These are phyloP conservation scores for Aspergillus taichungensis DNA, from an alignment of 495 filamentous ascomycete genomes.

Conservation along the genomic window DNA sequence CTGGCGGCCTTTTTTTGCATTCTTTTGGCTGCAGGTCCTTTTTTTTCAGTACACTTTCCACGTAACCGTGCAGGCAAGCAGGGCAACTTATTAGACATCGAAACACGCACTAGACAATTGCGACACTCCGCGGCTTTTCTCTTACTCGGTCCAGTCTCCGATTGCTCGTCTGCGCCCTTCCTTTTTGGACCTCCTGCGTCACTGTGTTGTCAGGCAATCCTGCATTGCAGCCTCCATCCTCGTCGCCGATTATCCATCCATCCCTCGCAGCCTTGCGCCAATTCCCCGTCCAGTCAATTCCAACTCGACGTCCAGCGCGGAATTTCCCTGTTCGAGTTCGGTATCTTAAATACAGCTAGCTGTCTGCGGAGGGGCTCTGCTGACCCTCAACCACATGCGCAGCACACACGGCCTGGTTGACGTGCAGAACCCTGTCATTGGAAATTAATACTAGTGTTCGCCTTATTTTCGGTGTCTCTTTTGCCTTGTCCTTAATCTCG, in stretches of 20 bases:
- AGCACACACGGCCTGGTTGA: slow-evolving; percentile 11
- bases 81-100: slow-evolving; percentile 19
- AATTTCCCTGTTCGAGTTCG: slow-evolving; percentile 11
- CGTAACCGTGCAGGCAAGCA: slow-evolving; percentile 36
- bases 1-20: slow-evolving; percentile 15
- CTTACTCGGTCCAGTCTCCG: slow-evolving; percentile 25
- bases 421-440: slow-evolving; percentile 10
- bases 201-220: slow-evolving; percentile 35
- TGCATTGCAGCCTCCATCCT: slow-evolving; percentile 17
- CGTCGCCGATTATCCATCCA: slow-evolving; percentile 10
- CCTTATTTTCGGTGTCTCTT: too few relatives aligned
- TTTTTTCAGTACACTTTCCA: slow-evolving; percentile 32
- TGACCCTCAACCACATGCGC: slow-evolving; percentile 19
- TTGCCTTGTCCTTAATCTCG: too few relatives aligned
- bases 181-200: slow-evolving; percentile 37
- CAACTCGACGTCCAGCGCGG: too few relatives aligned
- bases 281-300: not conserved
- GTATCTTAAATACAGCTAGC: slow-evolving; percentile 4
- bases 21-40: slow-evolving; percentile 22
- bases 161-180: slow-evolving; percentile 27
- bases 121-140: slow-evolving; percentile 21
- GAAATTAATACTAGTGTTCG: too few relatives aligned
- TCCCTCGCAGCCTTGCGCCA: slow-evolving; percentile 19
- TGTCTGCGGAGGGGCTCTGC: slow-evolving; percentile 19
- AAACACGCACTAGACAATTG: slow-evolving; percentile 21